Base-by-base conservation (phyloP, 2,329 filamentous ascomycete species). In the Tolypocladium nubicola region DNA sequence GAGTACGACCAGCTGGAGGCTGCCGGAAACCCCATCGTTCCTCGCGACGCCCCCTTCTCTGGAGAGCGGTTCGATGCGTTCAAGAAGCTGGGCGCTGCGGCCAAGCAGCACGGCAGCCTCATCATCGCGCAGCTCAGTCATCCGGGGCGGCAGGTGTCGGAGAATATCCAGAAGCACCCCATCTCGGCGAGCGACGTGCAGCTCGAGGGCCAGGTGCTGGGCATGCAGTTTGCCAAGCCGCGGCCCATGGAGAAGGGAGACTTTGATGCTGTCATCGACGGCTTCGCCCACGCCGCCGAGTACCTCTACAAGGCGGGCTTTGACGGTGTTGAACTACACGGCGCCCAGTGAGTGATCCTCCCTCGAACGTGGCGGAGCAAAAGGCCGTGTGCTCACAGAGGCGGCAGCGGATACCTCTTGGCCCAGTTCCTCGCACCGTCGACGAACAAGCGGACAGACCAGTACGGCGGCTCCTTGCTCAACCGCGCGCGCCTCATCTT, bases 1-100 rank as follows among this genome's bases (percentile, higher is more conserved):
- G 81, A 85, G 53, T 81, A 79, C 61, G 80, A 83, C 54, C 76
- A 83, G 55, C 69, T 85, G 1, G 81, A 84, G 61, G 75, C 74
- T 6, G 64, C 76, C 2, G 82, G 83, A 10, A 83, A 85, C 66
- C 71, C 73, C 0, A 83, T 88, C 64, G 81, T 88, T 49, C 79
- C 83, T 1, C 70, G 70, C 10, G 75, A 75, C 7, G 76, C 76
- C 8, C 69, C 74, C 0, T 79, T 77, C 56, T 71, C 74, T 11
- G 84, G 83, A 33, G 74, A 79, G 58, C 75, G 85, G 1, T 87
- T 88, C 60, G 81, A 87, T 37, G 76, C 71, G 0, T 88, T 85
- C 72, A 76, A 77, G 66, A 74, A 78, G 49, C 60, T 87, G 57
- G 85, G 83, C 0, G 67, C 71, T 1, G 76, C 69, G 1, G 73